A percentile compares a stretch with the other conserved stretches of the same genome.
Conservation (phyloP, 805 yeast species). For the Metschnikowia amazonensis region DNA sequence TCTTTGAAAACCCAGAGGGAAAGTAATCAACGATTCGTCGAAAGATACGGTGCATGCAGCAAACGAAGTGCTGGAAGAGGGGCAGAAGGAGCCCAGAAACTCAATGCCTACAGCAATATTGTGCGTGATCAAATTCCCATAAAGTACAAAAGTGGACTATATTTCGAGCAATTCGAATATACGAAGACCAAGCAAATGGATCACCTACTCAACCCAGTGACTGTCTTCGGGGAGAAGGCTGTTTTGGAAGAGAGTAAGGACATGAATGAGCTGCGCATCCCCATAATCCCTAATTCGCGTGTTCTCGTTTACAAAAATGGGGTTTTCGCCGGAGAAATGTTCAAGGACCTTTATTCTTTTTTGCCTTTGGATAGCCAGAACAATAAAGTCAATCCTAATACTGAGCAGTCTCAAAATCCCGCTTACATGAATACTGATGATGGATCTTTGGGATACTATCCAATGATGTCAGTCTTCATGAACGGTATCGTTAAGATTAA, state of each 20-base stretch:
- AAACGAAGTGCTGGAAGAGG: conserved; percentile 1
- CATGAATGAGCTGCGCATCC: conserved; percentile 30
- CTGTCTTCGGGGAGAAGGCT: conserved; percentile 66
- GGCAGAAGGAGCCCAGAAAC: conserved; percentile 14
- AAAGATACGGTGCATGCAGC: not conserved
- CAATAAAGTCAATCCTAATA: conserved; percentile 20
- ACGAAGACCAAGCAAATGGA: conserved; percentile 66
- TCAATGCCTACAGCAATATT: conserved; percentile 36
- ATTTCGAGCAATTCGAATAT: conserved; percentile 83
- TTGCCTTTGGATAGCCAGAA: conserved; percentile 71
- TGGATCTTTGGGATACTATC: conserved; percentile 85
- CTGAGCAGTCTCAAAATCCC: conserved; percentile 36
- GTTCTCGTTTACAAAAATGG: conserved; percentile 81
- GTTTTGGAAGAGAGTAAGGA: conserved; percentile 44
- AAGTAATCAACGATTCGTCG: conserved; percentile 32
- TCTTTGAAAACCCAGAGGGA: conserved; percentile 39
- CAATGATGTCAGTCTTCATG: conserved; percentile 78
- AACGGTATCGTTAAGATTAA: conserved; percentile 73
- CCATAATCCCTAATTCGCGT: conserved; percentile 52
- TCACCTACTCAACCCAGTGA: conserved; percentile 67
- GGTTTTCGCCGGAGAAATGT: conserved; percentile 55
- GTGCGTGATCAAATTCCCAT: conserved; percentile 85
- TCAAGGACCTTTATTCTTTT: conserved; percentile 66
- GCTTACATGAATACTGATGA: conserved; percentile 57
- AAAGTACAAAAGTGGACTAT: conserved; percentile 68